phyloP scores from a whole-genome alignment of 495 filamentous ascomycete species.

The Hypomontagnella submonticulosa region DNA sequence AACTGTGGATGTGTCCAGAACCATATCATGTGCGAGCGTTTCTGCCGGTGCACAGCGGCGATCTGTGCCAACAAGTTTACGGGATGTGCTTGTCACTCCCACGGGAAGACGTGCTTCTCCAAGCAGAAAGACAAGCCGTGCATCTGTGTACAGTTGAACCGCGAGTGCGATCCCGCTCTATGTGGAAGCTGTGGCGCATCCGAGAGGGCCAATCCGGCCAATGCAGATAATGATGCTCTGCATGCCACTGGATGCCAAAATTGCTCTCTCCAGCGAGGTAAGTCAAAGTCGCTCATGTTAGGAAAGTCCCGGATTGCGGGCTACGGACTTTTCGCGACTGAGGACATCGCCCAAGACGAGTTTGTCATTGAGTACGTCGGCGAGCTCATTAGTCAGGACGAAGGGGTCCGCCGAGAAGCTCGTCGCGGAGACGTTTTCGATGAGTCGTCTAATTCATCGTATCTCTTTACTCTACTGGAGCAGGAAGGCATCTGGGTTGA shows the following conservation, averaged over 20 bases:
- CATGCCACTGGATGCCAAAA: constrained; percentile 68
- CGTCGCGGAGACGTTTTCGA: constrained; percentile 72
- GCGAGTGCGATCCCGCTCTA: constrained; percentile 78
- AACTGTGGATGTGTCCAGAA: constrained; percentile 65
- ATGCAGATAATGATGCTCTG: constrained; percentile 63
- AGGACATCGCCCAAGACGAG: constrained; percentile 67
- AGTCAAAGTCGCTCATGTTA: constrained; percentile 67
- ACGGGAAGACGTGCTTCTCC: constrained; percentile 61
- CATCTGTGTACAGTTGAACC: constrained; percentile 67
- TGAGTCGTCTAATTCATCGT: constrained; percentile 67
- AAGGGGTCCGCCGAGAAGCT: constrained; percentile 66
- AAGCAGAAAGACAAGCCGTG: constrained; percentile 64
- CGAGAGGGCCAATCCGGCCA: constrained; percentile 70
- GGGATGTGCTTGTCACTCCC: constrained; percentile 70
- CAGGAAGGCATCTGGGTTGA: constrained; percentile 64
- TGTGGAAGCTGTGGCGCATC: constrained; percentile 72
- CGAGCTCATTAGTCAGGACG: constrained; percentile 71
- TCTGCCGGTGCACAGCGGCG: constrained; percentile 68
- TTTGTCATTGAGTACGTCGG: constrained; percentile 80
- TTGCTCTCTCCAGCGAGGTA: constrained; percentile 68
- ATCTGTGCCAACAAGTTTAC: constrained; percentile 71
- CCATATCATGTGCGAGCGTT: constrained; percentile 72
- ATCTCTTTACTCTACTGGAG: constrained; percentile 72
- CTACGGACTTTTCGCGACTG: constrained; percentile 72
- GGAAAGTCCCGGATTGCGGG: constrained; percentile 72